A percentile compares a stretch with the other conserved stretches of the same genome.
These are phyloP conservation scores for Zasmidium citrigriseum DNA, from an alignment of 2,329 filamentous ascomycete species.

Conservation along the genomic window DNA sequence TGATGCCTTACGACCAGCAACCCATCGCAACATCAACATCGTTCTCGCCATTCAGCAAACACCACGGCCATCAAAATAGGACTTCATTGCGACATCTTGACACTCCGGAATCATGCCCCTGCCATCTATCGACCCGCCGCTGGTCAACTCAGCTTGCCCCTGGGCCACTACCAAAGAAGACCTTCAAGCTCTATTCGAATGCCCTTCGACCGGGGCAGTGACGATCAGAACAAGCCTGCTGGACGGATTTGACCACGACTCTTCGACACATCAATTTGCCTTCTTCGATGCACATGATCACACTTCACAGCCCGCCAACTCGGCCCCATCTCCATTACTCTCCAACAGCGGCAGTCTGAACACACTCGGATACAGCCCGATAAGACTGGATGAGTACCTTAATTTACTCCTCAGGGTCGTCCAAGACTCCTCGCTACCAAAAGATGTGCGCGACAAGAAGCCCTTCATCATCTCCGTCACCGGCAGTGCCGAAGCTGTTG, in stretches of 20 bases:
- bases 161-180: slow-evolving; percentile 71
- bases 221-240: slow-evolving; percentile 72
- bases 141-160: slow-evolving; percentile 74
- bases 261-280: slow-evolving; percentile 61
- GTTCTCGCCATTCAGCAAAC: neutral
- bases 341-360: slow-evolving; percentile 53
- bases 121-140: slow-evolving; percentile 61
- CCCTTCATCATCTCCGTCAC: slow-evolving; percentile 72
- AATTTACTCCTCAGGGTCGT: slow-evolving; percentile 45
- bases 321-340: slow-evolving; percentile 30
- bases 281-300: slow-evolving; percentile 60
- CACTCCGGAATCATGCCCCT: slow-evolving; percentile 27
- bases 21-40: neutral
- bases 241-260: slow-evolving; percentile 64
- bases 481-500: slow-evolving; percentile 60
- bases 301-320: slow-evolving; percentile 18
- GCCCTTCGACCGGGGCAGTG: slow-evolving; percentile 67
- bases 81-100: neutral
- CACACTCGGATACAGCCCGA: slow-evolving; percentile 72
- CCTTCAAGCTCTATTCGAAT: slow-evolving; percentile 62
- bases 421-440: slow-evolving; percentile 20
- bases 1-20: neutral
- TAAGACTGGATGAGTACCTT: slow-evolving; percentile 62
- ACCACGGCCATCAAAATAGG: neutral
- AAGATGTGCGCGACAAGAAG: slow-evolving; percentile 44